These are phyloP conservation scores for Fusarium agapanthi DNA, from an alignment of 2,329 filamentous ascomycete genomes.

Conservation along the genomic window DNA sequence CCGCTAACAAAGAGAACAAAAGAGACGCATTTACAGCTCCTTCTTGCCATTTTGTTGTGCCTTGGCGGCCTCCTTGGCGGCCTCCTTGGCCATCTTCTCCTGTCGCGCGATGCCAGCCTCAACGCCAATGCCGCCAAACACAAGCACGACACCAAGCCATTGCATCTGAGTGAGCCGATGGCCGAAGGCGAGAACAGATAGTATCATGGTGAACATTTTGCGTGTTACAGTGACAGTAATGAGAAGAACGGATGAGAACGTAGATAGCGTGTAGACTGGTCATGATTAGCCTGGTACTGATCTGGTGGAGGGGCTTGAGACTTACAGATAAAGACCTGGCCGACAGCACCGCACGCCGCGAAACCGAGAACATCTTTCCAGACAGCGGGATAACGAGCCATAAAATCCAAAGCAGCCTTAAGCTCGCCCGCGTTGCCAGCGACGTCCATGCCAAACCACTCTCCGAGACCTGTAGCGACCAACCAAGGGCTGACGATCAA, in stretches of 20 bases:
- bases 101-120: slow-evolving; percentile 82
- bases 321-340: slow-evolving; percentile 93
- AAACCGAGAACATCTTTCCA: slow-evolving; percentile 91
- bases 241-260: slow-evolving; percentile 89
- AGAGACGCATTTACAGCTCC: slow-evolving; percentile 28
- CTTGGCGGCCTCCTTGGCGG: slow-evolving; percentile 70
- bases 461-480: slow-evolving; percentile 70
- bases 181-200: slow-evolving; percentile 94
- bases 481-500: slow-evolving; percentile 82
- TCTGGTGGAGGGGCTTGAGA: slow-evolving; percentile 17
- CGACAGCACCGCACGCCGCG: slow-evolving; percentile 87
- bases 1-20: neutral
- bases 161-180: slow-evolving; percentile 88
- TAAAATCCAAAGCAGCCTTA: slow-evolving; percentile 79
- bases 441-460: slow-evolving; percentile 73
- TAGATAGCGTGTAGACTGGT: slow-evolving; percentile 85
- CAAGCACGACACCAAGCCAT: slow-evolving; percentile 89
- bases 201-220: slow-evolving; percentile 99
- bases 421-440: slow-evolving; percentile 79
- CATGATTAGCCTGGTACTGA: slow-evolving; percentile 26
- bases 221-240: slow-evolving; percentile 97
- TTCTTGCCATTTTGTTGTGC: slow-evolving; percentile 46
- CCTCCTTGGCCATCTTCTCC: slow-evolving; percentile 85
- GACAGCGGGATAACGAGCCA: slow-evolving; percentile 80
- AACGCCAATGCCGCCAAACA: slow-evolving; percentile 94